Percentiles rank a stretch among this genome's conserved stretches.
Evolutionary conservation across 352 stramenopile genomes (phyloP).

Genomic region (Globisporangium paddicum): DNA sequence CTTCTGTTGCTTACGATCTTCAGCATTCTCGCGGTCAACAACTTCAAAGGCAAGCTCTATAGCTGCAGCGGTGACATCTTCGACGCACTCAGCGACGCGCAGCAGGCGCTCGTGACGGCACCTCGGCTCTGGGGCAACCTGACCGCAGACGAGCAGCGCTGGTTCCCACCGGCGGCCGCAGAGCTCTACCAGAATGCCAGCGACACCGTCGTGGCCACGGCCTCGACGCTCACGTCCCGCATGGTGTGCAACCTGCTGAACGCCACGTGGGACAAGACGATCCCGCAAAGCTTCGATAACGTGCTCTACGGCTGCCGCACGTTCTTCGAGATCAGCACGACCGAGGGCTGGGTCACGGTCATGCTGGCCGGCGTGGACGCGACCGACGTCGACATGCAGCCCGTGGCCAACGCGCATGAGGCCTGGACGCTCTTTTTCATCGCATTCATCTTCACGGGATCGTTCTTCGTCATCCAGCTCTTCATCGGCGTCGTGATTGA

Average conservation of each 20-base stretch:
- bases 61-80: conserved; percentile 50
- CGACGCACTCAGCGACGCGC: conserved; percentile 29
- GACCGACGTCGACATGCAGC: conserved; percentile 86
- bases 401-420: conserved; percentile 59
- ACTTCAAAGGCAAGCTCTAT: conserved; percentile 87
- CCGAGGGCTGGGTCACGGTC: conserved; percentile 83
- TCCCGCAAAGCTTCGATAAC: conserved; percentile 80
- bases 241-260: conserved; percentile 37
- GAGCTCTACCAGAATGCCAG: conserved; percentile 10
- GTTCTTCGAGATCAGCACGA: conserved; percentile 90
- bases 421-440: conserved; percentile 85
- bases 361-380: conserved; percentile 87
- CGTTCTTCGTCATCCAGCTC: conserved; percentile 90
- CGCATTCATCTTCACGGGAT: conserved; percentile 81
- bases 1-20: conserved; percentile 89
- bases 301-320: conserved; percentile 46
- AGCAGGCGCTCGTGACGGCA: conserved; percentile 34
- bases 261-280: conserved; percentile 35
- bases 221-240: conserved; percentile 27
- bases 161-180: conserved; percentile 26
- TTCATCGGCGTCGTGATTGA: conserved; percentile 92
- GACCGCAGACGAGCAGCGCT: conserved; percentile 26
- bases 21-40: conserved; percentile 89
- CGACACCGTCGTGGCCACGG: not conserved
- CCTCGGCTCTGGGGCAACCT: conserved; percentile 47